Evolutionary conservation across 2,329 filamentous ascomycete species (phyloP), one percentile per base, ranked within the genome.

Genomic region (Parascedosporium putredinis): DNA sequence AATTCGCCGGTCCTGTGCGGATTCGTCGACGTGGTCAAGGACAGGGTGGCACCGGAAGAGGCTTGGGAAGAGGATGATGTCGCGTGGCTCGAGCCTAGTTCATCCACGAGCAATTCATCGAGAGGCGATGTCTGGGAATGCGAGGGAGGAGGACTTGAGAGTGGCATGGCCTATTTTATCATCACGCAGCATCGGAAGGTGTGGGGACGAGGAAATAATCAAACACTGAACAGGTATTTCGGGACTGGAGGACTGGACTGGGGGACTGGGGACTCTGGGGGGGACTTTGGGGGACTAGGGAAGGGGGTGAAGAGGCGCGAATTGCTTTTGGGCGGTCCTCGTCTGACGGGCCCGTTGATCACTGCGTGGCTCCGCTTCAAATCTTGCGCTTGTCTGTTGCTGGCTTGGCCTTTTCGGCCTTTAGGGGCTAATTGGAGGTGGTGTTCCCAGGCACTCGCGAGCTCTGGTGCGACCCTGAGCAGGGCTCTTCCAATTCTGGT

Each of bases 91-190:
- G 50, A 29, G 16, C 23, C 22, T 24, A 18, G 14, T 38, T 45
- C 38, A 34, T 47, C 49, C 33, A 18, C 24, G 8, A 47, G 36
- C 55, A 50, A 7, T 52, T 56, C 20, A 34, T 51, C 42, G 56
- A 55, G 45, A 56, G 58, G 47, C 55, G 60, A 45, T n/a, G n/a
- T n/a, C 62, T 42, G 36, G 14, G 34, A 29, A 42, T 29, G 47
- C 23, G 43, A 49, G 47, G 47, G 47, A 20, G 47, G 47, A 27
- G 47, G 47, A 29, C 47, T 49, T 31, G 47, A 42, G 47, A 36
- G 36, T 36, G 47, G 47, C 47, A 49, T 49, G 38, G 38, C 23
- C 38, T n/a, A n/a, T 42, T 42, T 20, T 42, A 31, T 42, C 18
- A 20, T 42, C 12, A 42, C 16, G 16, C 38, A 42, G 20, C 38